These are phyloP conservation scores for Corylus heterophylla DNA, from an alignment of 306 rosid genomes.

Conservation along the genomic window DNA sequence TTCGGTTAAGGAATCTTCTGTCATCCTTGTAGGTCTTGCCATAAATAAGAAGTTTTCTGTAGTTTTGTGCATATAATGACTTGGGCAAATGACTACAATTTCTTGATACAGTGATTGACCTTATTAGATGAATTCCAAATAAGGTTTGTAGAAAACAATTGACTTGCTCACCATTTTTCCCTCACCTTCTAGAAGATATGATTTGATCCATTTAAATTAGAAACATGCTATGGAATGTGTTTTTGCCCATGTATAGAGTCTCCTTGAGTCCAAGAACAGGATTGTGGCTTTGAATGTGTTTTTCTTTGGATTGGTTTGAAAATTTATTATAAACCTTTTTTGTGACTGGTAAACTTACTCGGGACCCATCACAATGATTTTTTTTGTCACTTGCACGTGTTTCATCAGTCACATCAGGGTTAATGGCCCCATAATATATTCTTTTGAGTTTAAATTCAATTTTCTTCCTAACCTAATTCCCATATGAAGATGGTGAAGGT, in stretches of 20 bases:
- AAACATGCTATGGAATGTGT: not conserved
- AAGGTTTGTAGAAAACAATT: not conserved
- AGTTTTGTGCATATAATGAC: not conserved
- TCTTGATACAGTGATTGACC: not conserved
- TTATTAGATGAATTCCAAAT: not conserved
- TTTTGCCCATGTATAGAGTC: not conserved
- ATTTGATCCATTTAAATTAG: not conserved
- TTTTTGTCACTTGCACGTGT: not conserved
- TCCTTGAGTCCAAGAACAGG: not conserved
- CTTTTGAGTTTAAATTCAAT: constrained; percentile 8
- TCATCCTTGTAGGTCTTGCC: not conserved
- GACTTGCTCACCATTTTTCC: not conserved
- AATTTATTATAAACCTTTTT: not conserved
- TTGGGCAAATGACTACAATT: not conserved
- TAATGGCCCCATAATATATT: not conserved
- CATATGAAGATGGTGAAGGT: constrained; percentile 34
- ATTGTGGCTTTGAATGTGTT: not conserved
- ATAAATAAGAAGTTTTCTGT: not conserved
- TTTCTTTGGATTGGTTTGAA: not conserved
- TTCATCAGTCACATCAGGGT: not conserved
- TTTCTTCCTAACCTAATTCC: constrained; percentile 19
- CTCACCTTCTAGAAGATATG: not conserved
- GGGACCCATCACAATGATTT: not conserved
- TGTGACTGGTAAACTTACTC: not conserved
- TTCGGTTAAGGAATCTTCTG: not conserved